A percentile compares a stretch with the other conserved stretches of the same genome.
Evolutionary conservation across 2,329 filamentous ascomycete genomes (phyloP).

Genomic region (Stagonosporopsis cucurbitacearum): DNA sequence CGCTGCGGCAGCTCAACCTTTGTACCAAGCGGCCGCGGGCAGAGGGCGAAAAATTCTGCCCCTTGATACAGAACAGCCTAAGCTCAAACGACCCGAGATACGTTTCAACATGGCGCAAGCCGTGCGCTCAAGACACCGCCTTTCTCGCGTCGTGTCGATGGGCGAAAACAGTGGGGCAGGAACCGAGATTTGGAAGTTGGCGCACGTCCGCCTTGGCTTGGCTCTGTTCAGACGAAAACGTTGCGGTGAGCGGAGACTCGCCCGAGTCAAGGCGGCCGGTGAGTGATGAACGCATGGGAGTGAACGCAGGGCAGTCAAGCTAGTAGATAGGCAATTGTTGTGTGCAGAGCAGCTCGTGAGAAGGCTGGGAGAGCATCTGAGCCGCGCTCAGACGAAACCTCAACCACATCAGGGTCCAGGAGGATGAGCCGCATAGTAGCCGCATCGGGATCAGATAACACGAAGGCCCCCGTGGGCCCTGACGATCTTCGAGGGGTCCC

Average conservation of each 20-base stretch:
- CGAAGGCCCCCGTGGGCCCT: constrained; percentile 23
- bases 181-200: constrained; percentile 32
- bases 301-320: background rate
- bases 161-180: constrained; percentile 24
- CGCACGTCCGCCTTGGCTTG: constrained; percentile 30
- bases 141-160: constrained; percentile 22
- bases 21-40: constrained; percentile 19
- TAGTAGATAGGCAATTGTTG: background rate
- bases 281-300: background rate
- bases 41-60: constrained; percentile 24
- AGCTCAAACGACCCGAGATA: constrained; percentile 28
- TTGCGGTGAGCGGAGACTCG: constrained; percentile 17
- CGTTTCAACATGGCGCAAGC: constrained; percentile 29
- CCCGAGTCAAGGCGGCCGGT: constrained; percentile 5
- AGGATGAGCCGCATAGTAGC: constrained; percentile 31
- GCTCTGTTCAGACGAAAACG: constrained; percentile 12
- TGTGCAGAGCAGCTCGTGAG: background rate
- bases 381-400: background rate
- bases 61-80: constrained; percentile 25
- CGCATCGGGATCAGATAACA: constrained; percentile 23
- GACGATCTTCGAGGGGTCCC: constrained; percentile 25
- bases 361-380: background rate
- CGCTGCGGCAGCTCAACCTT: constrained; percentile 15
- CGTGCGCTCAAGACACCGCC: constrained; percentile 31
- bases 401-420: constrained; percentile 21